phyloP scores from a whole-genome alignment of 1,139 yeast species.

The Blastobotrys proliferans region DNA sequence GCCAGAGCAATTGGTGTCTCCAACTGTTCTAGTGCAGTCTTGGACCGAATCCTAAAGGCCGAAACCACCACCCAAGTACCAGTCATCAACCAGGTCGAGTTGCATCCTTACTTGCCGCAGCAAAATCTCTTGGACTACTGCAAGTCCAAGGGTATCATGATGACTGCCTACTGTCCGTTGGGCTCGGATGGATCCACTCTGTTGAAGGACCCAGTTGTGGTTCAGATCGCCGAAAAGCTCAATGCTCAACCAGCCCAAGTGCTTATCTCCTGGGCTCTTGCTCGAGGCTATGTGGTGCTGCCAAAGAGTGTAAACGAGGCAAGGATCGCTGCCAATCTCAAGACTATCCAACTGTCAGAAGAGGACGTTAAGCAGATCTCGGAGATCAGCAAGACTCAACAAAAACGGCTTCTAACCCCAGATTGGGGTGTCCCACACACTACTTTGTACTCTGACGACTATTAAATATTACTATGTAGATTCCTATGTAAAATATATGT shows the following conservation, averaged over 20 bases:
- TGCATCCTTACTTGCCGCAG: slow-evolving; percentile 75
- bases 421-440: slow-evolving; percentile 6
- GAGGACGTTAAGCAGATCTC: slow-evolving; percentile 29
- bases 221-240: slow-evolving; percentile 51
- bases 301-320: slow-evolving; percentile 62
- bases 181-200: slow-evolving; percentile 29
- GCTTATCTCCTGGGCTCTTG: slow-evolving; percentile 64
- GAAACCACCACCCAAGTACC: slow-evolving; percentile 66
- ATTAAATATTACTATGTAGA: no score
- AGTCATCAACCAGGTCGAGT: slow-evolving; percentile 68
- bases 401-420: neutral
- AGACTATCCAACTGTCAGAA: neutral
- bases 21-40: slow-evolving; percentile 54
- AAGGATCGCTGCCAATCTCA: slow-evolving; percentile 56
- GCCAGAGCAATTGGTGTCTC: slow-evolving; percentile 72
- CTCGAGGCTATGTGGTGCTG: slow-evolving; percentile 61
- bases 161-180: slow-evolving; percentile 76
- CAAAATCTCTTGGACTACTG: slow-evolving; percentile 54
- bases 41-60: slow-evolving; percentile 56
- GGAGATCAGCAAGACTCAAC: neutral
- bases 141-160: slow-evolving; percentile 48
- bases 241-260: slow-evolving; percentile 56
- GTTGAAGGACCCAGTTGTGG: slow-evolving; percentile 44
- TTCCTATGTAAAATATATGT: no score
- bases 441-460: no score